These are phyloP conservation scores for Cyclotella baltica DNA, from an alignment of 108 stramenopile species.

Conservation along the genomic window DNA sequence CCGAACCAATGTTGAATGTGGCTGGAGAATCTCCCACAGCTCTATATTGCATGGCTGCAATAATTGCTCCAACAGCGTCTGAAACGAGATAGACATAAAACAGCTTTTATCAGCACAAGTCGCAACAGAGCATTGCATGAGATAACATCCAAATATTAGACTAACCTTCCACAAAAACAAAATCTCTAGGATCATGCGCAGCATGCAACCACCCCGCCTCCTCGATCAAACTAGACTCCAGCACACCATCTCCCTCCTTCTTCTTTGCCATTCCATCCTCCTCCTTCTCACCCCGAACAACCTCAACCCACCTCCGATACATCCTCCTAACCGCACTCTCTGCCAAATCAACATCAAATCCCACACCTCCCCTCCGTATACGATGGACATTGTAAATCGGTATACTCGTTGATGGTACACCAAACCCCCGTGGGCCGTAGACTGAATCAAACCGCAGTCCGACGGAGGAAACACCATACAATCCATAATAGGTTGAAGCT, in stretches of 20 bases:
- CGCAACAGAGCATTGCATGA: neutral
- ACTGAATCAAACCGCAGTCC: slow-evolving; percentile 68
- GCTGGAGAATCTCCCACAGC: slow-evolving; percentile 40
- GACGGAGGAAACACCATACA: slow-evolving; percentile 53
- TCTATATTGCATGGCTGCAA: slow-evolving; percentile 80
- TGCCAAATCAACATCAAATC: slow-evolving; percentile 42
- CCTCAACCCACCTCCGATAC: slow-evolving; percentile 33
- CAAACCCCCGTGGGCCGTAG: slow-evolving; percentile 80
- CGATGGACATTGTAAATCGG: slow-evolving; percentile 37
- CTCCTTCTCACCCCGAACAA: slow-evolving; percentile 5
- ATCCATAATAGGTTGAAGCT: slow-evolving; percentile 60
- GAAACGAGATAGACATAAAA: neutral
- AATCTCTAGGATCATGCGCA: slow-evolving; percentile 50
- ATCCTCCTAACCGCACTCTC: slow-evolving; percentile 32
- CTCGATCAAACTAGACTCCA: slow-evolving; percentile 33
- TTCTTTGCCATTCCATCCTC: neutral
- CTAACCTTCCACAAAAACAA: slow-evolving; percentile 72
- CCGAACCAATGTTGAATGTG: slow-evolving; percentile 56
- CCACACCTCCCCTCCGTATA: slow-evolving; percentile 35
- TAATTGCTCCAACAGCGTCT: slow-evolving; percentile 75
- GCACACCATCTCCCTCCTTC: neutral
- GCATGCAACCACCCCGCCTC: slow-evolving; percentile 38
- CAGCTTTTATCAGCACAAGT: neutral
- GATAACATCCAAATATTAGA: neutral
- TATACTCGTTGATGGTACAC: slow-evolving; percentile 54